These are phyloP conservation scores for Metarhizium anisopliae DNA, from an alignment of 2,329 filamentous ascomycete genomes.

Conservation along the genomic window DNA sequence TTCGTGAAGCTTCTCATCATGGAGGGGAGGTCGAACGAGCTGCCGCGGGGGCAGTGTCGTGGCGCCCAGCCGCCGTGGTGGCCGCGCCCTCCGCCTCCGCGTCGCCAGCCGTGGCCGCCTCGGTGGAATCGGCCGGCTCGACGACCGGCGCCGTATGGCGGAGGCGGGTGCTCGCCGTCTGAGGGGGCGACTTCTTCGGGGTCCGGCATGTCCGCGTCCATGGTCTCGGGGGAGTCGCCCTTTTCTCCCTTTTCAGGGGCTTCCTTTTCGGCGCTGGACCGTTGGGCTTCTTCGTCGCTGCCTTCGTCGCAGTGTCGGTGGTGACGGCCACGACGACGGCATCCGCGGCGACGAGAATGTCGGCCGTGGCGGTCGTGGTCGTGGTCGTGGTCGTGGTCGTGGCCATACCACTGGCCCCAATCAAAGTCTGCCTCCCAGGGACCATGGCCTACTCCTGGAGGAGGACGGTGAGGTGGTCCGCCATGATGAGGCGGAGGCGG, in stretches of 20 bases:
- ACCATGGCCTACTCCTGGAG: neutral
- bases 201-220: slow-evolving; percentile 19
- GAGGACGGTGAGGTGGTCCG: neutral
- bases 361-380: slow-evolving; percentile 10
- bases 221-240: too few species aligned
- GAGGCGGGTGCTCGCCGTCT: slow-evolving; percentile 15
- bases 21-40: slow-evolving; percentile 28
- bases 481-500: neutral
- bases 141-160: slow-evolving; percentile 10
- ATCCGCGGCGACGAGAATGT: slow-evolving; percentile 11
- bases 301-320: slow-evolving; percentile 6
- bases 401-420: slow-evolving; percentile 15
- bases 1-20: slow-evolving; percentile 29
- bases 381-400: slow-evolving; percentile 9
- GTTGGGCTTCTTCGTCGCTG: slow-evolving; percentile 8
- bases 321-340: slow-evolving; percentile 9
- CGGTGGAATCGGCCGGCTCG: slow-evolving; percentile 13
- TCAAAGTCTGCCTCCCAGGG: slow-evolving; percentile 12
- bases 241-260: too few species aligned
- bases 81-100: slow-evolving; percentile 8
- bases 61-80: slow-evolving; percentile 14
- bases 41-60: neutral
- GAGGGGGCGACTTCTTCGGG: slow-evolving; percentile 24
- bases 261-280: slow-evolving; percentile 17
- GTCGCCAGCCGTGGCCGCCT: slow-evolving; percentile 9